Conservation (phyloP, 2,329 filamentous ascomycete species). For the Aspergillus ochraceoroseus region DNA sequence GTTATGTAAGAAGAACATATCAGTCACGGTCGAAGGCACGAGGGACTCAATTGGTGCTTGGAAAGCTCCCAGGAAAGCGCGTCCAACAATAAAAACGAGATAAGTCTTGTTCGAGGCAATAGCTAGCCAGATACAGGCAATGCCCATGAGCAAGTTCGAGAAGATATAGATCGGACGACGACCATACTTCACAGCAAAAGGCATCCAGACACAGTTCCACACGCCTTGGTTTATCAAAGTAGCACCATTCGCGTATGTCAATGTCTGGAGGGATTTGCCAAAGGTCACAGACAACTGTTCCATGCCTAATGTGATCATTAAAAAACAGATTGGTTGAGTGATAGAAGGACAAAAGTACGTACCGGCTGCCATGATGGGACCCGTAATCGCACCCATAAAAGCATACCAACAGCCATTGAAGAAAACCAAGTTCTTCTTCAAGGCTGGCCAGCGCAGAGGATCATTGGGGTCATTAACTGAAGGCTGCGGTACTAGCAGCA, state of each 20-base stretch:
- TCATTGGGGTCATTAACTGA: constrained; percentile 4
- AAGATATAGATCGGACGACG: constrained; percentile 3
- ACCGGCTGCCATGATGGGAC: constrained; percentile 8
- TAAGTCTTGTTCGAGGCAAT: constrained; percentile 2
- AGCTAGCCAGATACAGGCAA: not conserved
- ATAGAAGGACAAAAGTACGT: not conserved
- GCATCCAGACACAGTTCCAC: constrained; percentile 5
- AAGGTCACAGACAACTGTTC: constrained; percentile 3
- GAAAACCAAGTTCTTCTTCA: constrained; percentile 4
- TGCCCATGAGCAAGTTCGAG: constrained; percentile 2
- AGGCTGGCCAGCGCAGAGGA: constrained; percentile 2
- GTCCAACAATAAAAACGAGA: not conserved
- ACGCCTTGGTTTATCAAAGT: not conserved
- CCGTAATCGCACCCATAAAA: constrained; percentile 9
- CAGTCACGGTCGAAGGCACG: constrained; percentile 1
- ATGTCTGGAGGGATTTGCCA: constrained; percentile 4
- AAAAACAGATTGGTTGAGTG: not conserved
- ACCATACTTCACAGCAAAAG: constrained; percentile 4
- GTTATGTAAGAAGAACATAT: constrained; percentile 7
- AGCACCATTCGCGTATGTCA: constrained; percentile 7
- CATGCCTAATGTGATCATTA: constrained; percentile 1
- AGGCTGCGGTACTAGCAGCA: constrained; percentile 5
- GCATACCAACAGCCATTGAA: constrained; percentile 9
- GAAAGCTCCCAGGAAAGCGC: constrained; percentile 1
- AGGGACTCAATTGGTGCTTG: constrained; percentile 2